Conservation (phyloP, 177 flowering plant species). For the Vitis hybrid region DNA sequence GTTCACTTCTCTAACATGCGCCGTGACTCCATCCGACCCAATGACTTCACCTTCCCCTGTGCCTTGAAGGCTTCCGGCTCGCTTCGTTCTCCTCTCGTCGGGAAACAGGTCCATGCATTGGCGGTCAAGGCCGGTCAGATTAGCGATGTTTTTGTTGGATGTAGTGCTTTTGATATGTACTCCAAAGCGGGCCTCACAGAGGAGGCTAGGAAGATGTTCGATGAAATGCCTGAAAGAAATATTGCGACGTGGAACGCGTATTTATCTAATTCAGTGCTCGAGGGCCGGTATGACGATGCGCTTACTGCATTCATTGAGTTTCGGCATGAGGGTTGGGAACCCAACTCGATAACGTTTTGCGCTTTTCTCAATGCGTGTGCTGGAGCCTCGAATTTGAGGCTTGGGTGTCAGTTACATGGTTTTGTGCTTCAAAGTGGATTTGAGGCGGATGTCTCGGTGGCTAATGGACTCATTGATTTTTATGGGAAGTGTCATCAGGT, state of each 20-base stretch:
- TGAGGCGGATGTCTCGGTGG: constrained; percentile 49
- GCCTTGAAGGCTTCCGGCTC: constrained; percentile 60
- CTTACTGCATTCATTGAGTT: constrained; percentile 48
- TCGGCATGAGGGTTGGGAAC: constrained; percentile 40
- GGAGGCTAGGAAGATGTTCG: constrained; percentile 63
- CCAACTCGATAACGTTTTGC: constrained; percentile 67
- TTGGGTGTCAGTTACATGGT: constrained; percentile 71
- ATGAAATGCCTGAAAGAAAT: constrained; percentile 75
- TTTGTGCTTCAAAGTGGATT: constrained; percentile 47
- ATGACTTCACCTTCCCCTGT: constrained; percentile 90
- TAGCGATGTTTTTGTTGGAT: constrained; percentile 68
- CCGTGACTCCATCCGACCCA: constrained; percentile 52
- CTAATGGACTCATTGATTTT: constrained; percentile 78
- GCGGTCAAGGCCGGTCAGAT: constrained; percentile 49
- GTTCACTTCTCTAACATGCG: constrained; percentile 59
- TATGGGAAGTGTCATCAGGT: constrained; percentile 75
- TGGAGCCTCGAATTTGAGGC: constrained; percentile 34
- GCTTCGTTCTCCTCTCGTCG: constrained; percentile 31
- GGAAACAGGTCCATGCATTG: constrained; percentile 60
- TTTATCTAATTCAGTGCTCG: constrained; percentile 62
- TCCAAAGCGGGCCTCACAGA: constrained; percentile 42
- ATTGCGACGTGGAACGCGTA: constrained; percentile 74
- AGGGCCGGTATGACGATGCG: constrained; percentile 45
- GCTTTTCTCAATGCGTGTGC: constrained; percentile 80
- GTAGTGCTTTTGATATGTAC: constrained; percentile 81